phyloP scores from a whole-genome alignment of 106 monocot genomes.

The Hemerocallis citrina region DNA sequence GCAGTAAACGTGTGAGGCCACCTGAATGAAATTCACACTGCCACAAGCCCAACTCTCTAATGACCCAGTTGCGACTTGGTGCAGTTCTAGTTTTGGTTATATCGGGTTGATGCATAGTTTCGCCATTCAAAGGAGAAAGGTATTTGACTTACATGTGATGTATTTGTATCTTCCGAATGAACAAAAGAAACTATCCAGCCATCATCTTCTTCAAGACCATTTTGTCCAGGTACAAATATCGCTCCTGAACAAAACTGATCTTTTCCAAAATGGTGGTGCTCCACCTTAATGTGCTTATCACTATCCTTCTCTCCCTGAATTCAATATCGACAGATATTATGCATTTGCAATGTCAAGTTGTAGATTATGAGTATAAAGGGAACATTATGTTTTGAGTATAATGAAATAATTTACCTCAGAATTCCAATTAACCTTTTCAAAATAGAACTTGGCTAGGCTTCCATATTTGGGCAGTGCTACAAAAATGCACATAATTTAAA shows the following conservation, averaged over 20 bases:
- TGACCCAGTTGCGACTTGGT: too few species aligned
- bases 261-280: conserved; percentile 20
- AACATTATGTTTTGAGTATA: neutral
- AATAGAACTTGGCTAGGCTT: conserved; percentile 29
- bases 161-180: conserved; percentile 28
- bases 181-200: conserved; percentile 43
- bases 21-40: too few species aligned
- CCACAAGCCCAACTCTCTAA: too few species aligned
- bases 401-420: conserved; percentile 8
- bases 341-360: neutral
- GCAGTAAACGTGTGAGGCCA: too few species aligned
- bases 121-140: neutral
- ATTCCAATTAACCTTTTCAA: conserved; percentile 11
- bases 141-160: conserved; percentile 26
- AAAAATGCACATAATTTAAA: neutral
- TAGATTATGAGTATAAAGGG: neutral
- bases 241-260: conserved; percentile 33
- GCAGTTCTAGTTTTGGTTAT: too few species aligned
- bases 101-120: too few species aligned
- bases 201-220: conserved; percentile 27
- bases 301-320: conserved; percentile 5
- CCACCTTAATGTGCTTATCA: conserved; percentile 13
- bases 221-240: conserved; percentile 20
- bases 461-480: conserved; percentile 30
- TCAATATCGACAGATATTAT: neutral